Evolutionary conservation across 2,329 filamentous ascomycete species (phyloP), one percentile per base, ranked within the genome.

Genomic region (Ophiocordyceps camponoti-saundersi): DNA sequence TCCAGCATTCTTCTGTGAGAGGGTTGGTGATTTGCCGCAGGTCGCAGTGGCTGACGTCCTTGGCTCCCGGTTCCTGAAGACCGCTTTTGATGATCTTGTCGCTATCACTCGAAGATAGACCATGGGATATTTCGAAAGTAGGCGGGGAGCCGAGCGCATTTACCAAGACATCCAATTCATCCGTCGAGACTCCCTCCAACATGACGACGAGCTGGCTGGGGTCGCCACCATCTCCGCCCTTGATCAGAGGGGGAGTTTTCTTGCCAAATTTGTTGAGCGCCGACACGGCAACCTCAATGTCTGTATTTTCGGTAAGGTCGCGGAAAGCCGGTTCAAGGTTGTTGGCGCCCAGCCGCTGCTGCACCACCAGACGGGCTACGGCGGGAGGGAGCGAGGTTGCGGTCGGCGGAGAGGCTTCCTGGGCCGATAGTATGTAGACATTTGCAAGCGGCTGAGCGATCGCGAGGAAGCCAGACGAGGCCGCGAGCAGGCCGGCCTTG

Each of bases 221-320:
- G 36, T 53, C 53, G 46, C 50, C 52, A 44, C 61, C 56, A 18
- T 57, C 52, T 12, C 52, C 51, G 41, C 61, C 56, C 5, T 58
- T 48, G 53, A 85, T 79, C 32, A 85, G 62, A 20, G 67, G 59
- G 47, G 63, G 53, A 7, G 71, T 61, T 29, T 64, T 57, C 51
- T 72, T 75, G 51, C 78, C 80, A 59, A 77, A 83, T 45, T 65
- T 64, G 56, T 78, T 76, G 56, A 87, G 65, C 53, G 75, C 64
- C 44, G 67, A 64, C 39, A 85, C 61, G 10, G 73, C 70, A 41
- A 75, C 68, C 48, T 71, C 65, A 22, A 55, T 46, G 43, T 65
- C 58, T 49, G 65, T 52, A 32, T 59, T 61, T 26, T 62, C 58
- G 36, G 64, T 68, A 46, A 70, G 64, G 54, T 68, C 71, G 57